Evolutionary conservation across 371 early-diverging fungal species (phyloP).

Genomic region (Mucor lusitanicus): DNA sequence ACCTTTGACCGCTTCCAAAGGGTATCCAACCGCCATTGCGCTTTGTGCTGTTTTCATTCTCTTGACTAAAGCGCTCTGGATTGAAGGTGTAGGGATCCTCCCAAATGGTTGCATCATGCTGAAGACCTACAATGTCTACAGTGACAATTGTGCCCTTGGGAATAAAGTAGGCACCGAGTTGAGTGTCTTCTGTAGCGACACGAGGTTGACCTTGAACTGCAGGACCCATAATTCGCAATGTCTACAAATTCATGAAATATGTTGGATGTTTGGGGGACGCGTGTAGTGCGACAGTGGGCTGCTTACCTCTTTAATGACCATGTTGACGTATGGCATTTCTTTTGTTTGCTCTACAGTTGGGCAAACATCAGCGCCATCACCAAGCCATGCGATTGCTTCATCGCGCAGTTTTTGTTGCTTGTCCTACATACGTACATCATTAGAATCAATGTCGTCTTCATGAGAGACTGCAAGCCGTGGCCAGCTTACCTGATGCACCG

Average conservation of each 20-base stretch:
- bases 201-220: slow-evolving; percentile 3
- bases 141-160: slow-evolving; percentile 14
- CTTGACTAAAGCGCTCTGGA: slow-evolving; percentile 51
- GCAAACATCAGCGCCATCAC: slow-evolving; percentile 8
- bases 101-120: slow-evolving; percentile 36
- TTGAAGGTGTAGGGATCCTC: slow-evolving; percentile 41
- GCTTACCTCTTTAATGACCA: slow-evolving; percentile 38
- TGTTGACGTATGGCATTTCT: slow-evolving; percentile 45
- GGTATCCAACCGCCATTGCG: slow-evolving; percentile 41
- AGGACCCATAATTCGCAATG: slow-evolving; percentile 1
- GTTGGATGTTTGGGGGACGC: neutral
- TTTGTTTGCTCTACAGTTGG: slow-evolving; percentile 41
- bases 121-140: slow-evolving; percentile 13
- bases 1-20: slow-evolving; percentile 47
- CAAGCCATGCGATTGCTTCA: slow-evolving; percentile 12
- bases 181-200: slow-evolving; percentile 11
- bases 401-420: slow-evolving; percentile 20
- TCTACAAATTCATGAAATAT: neutral
- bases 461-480: neutral
- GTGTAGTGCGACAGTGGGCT: neutral
- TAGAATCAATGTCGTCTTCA: neutral
- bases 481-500: slow-evolving; percentile 21
- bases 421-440: slow-evolving; percentile 13
- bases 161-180: neutral
- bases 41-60: slow-evolving; percentile 28